These are phyloP conservation scores for Calophaca sinica DNA, from an alignment of 306 rosid species.

Conservation along the genomic window DNA sequence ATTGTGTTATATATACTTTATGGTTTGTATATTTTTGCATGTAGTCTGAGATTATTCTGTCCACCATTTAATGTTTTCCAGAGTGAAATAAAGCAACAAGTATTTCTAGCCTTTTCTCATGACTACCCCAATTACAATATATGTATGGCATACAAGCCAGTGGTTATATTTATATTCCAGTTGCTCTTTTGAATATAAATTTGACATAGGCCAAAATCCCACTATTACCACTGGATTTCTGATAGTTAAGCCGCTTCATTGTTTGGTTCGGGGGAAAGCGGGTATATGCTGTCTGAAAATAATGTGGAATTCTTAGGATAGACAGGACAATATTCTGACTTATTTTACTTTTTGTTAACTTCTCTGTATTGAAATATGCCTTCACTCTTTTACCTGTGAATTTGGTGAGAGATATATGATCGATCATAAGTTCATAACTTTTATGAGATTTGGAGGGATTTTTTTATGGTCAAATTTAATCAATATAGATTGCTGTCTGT, in stretches of 20 bases:
- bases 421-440: not conserved
- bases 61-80: not conserved
- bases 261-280: not conserved
- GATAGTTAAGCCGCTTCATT: not conserved
- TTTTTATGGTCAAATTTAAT: not conserved
- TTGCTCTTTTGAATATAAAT: not conserved
- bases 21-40: constrained; percentile 17
- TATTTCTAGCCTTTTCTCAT: constrained; percentile 23
- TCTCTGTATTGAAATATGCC: not conserved
- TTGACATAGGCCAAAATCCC: constrained; percentile 1
- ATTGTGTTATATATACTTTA: not conserved
- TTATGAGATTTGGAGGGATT: not conserved
- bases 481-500: not conserved
- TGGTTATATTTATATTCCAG: constrained; percentile 11
- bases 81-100: constrained; percentile 6
- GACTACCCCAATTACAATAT: not conserved
- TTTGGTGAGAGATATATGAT: constrained; percentile 8
- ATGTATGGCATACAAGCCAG: constrained; percentile 2
- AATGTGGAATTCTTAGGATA: not conserved
- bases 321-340: not conserved
- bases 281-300: not conserved
- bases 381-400: constrained; percentile 13
- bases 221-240: not conserved
- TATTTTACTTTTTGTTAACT: not conserved
- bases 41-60: not conserved